A percentile compares a stretch with the other conserved stretches of the same genome.
Conservation (phyloP, 2,329 filamentous ascomycete genomes). For the Hymenoscyphus fructigenus region DNA sequence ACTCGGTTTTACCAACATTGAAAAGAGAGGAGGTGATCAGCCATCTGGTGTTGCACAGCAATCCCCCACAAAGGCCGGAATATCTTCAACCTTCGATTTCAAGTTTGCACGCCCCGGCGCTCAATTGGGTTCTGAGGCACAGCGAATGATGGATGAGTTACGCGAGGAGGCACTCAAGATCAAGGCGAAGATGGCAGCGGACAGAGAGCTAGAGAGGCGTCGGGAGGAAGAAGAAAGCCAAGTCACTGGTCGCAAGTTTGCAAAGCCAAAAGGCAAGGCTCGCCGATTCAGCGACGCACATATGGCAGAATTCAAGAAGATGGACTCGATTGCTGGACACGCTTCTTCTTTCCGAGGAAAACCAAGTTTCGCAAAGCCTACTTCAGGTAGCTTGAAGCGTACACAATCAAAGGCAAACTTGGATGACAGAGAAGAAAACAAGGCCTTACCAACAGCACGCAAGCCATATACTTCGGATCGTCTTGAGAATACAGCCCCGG, state of each 20-base stretch:
- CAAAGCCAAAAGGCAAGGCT: conserved; percentile 73
- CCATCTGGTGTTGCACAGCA: conserved; percentile 48
- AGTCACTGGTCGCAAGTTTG: conserved; percentile 66
- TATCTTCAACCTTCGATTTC: conserved; percentile 64
- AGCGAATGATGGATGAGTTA: conserved; percentile 63
- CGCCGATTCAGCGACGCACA: conserved; percentile 82
- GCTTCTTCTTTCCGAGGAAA: conserved; percentile 72
- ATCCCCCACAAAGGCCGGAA: conserved; percentile 62
- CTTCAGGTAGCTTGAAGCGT: conserved; percentile 47
- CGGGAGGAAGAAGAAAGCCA: conserved; percentile 46
- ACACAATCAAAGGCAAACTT: conserved; percentile 63
- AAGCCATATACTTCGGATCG: conserved; percentile 19
- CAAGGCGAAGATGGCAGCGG: conserved; percentile 64
- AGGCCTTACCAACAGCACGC: conserved; percentile 24
- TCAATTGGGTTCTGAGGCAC: conserved; percentile 60
- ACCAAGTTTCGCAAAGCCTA: conserved; percentile 52
- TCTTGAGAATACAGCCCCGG: conserved; percentile 41
- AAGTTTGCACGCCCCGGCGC: conserved; percentile 56
- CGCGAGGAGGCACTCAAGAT: conserved; percentile 70
- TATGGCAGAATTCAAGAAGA: conserved; percentile 89
- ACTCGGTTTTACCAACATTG: conserved; percentile 77
- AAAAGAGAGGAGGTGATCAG: conserved; percentile 39
- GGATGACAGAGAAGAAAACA: conserved; percentile 55
- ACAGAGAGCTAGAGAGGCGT: conserved; percentile 55
- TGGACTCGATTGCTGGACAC: conserved; percentile 92